These are phyloP conservation scores for Paracamarosporium sp. DNA, from an alignment of 2,329 filamentous ascomycete genomes.

Conservation along the genomic window DNA sequence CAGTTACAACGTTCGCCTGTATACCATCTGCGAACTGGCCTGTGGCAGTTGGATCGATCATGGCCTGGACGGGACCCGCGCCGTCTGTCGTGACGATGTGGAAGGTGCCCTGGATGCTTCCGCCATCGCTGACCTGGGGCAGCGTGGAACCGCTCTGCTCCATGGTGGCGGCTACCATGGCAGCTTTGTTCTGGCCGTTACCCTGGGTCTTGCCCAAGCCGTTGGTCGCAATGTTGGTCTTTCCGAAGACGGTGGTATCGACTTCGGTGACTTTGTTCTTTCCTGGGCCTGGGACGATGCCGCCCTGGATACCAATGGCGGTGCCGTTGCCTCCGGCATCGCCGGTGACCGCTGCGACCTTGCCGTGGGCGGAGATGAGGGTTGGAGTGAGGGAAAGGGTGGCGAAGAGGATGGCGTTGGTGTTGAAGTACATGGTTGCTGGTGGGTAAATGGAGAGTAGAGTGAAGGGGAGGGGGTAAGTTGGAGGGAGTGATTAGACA, in stretches of 20 bases:
- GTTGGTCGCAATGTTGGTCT: slow-evolving; percentile 43
- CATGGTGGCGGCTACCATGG: slow-evolving; percentile 49
- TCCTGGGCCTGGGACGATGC: slow-evolving; percentile 50
- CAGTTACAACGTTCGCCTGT: slow-evolving; percentile 15
- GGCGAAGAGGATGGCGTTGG: slow-evolving; percentile 1
- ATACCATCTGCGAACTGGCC: slow-evolving; percentile 41
- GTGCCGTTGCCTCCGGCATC: slow-evolving; percentile 47
- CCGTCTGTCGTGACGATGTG: slow-evolving; percentile 71
- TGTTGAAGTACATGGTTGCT: neutral
- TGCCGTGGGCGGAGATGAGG: neutral
- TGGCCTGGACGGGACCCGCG: slow-evolving; percentile 66
- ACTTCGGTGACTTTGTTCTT: slow-evolving; percentile 52
- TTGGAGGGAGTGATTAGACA: neutral
- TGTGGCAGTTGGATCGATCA: slow-evolving; percentile 65
- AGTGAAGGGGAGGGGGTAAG: neutral
- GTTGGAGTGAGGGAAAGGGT: neutral
- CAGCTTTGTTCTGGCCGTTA: slow-evolving; percentile 46
- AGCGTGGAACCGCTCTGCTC: slow-evolving; percentile 60
- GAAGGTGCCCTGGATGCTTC: slow-evolving; percentile 63
- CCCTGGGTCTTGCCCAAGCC: slow-evolving; percentile 49
- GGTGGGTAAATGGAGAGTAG: neutral
- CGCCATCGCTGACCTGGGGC: slow-evolving; percentile 63
- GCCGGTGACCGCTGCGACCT: neutral
- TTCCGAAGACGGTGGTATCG: slow-evolving; percentile 55
- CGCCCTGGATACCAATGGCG: slow-evolving; percentile 52